Evolutionary conservation across 176 grass and related monocot genomes (phyloP), one percentile per base, ranked within the genome.

Genomic region (Juncus inflexus): DNA sequence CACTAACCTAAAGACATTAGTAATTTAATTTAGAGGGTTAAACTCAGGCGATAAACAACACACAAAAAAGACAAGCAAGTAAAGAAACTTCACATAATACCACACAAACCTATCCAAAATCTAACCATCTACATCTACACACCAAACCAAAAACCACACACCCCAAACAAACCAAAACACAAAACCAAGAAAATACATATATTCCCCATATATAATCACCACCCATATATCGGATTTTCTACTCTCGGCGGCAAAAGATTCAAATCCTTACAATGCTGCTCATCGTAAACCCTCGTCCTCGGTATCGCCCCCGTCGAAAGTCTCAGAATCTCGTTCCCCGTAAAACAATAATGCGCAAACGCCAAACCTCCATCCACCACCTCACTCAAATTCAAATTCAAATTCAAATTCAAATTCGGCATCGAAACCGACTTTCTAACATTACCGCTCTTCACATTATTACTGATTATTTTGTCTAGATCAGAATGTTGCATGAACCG

Each of bases 401-500:
- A 54, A 28, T 28, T 28, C 19, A 28, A 28, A 28, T 28, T 28
- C 19, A 28, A 47, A 78, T 65, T 80, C 1, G 89, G 89, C 65
- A 81, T 40, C 5, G 85, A 92, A 63, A 56, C 73, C 2, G 85
- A 89, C 51, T 75, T 92, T 12, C 74, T 60, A 28, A 28, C 58
- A 89, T 86, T 58, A 9, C 86, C 19, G 45, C 49, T 64, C n/a
- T 50, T 49, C 15, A 2, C 9, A 7, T 14, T 64, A 68, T 16
- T 67, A 16, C 9, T 84, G 36, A 99, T 65, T 54, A 92, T 64
- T 78, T 76, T 86, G 66, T 99, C 72, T 52, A 99, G 88, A 47
- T 99, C 94, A 0, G 89, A 86, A 70, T 77, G 82, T 62, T 99
- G 77, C 80, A 99, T 90, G 61, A 97, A 97, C 63, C 92, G 69